Base-by-base conservation (phyloP, 441 rosid genomes). In the Omphalea diandra region DNA sequence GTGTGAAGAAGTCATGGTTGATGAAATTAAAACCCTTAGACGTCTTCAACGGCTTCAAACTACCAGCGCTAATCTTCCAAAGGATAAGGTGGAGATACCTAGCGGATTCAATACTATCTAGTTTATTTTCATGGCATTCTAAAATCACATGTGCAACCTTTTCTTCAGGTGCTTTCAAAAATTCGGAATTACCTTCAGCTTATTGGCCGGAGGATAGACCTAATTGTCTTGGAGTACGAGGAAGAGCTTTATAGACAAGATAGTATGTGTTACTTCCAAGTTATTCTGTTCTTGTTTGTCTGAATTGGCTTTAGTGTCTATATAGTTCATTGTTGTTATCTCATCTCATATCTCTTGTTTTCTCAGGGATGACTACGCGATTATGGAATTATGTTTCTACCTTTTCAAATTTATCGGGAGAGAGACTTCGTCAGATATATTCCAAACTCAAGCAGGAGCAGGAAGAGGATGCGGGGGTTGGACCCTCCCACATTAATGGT, bases 331-430 rank as follows among this genome's bases (percentile, higher is more conserved):
- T 66, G n/a, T 56, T 50, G 14, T 68, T n/a, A 40, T n/a, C n/a
- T 55, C 17, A 26, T 31, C 53, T 53, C 36, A 26, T 49, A 12
- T 67, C 56, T 29, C 18, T n/a, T n/a, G 38, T 50, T 33, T 36
- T 83, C 81, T 71, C 88, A 96, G 99, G 95, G 84, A 90, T 93
- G 97, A 84, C 82, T 0, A 84, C 75, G 76, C 83, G 98, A 71
- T 71, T 96, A 73, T 96, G 99, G 99, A 93, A 96, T 53, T 93
- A 93, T 71, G 99, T 96, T 44, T 96, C 99, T 24, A 90, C 90
- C 5, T 96, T 85, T 81, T 96, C 99, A 62, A 96, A 96, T 79
- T 78, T 91, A 65, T 86, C 98, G 4, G 99, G 99, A 71, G 97
- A 85, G 78, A 84, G 81, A 77, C 97, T 96, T 65, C 85, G 79